Percentiles rank a stretch among this genome's conserved stretches.
phyloP scores from a whole-genome alignment of 179 eudicot species.

The Heliamphora pulchella region DNA sequence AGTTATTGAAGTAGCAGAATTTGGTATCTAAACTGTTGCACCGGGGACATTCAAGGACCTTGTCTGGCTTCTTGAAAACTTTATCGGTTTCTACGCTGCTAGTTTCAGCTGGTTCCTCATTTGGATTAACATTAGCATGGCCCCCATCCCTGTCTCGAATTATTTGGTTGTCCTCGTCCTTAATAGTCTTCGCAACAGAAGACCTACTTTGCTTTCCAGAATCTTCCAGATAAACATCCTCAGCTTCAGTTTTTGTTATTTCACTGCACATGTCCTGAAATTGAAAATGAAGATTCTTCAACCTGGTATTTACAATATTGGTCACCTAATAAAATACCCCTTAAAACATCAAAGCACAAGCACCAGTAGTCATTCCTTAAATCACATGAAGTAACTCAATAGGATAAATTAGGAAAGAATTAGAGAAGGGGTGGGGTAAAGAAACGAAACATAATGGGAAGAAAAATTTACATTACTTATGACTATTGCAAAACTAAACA shows the following conservation, averaged over 20 bases:
- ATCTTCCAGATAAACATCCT: constrained; percentile 9
- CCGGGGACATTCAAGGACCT: constrained; percentile 31
- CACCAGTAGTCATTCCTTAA: not conserved
- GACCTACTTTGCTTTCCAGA: not conserved
- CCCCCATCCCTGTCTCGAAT: not conserved
- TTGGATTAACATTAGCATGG: not conserved
- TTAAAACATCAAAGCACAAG: not conserved
- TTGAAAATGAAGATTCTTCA: not conserved
- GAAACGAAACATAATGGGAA: not conserved
- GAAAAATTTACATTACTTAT: not conserved
- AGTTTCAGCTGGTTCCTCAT: constrained; percentile 2
- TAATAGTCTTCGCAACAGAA: not conserved
- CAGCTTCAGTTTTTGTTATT: not conserved
- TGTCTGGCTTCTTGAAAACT: constrained; percentile 28
- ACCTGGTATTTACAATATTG: not conserved
- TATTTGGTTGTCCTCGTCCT: not conserved
- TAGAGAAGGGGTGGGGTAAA: not conserved
- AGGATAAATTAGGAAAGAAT: not conserved
- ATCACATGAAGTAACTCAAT: not conserved
- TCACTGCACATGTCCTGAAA: constrained; percentile 6
- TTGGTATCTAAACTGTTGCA: constrained; percentile 33
- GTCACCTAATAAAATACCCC: not conserved
- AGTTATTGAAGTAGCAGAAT: constrained; percentile 34
- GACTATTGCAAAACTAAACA: not conserved
- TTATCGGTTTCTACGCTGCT: constrained; percentile 18